Percentiles rank a stretch among this genome's conserved stretches.
These are phyloP conservation scores for Lentithecium fluviatile DNA, from an alignment of 495 filamentous ascomycete genomes.

Conservation along the genomic window DNA sequence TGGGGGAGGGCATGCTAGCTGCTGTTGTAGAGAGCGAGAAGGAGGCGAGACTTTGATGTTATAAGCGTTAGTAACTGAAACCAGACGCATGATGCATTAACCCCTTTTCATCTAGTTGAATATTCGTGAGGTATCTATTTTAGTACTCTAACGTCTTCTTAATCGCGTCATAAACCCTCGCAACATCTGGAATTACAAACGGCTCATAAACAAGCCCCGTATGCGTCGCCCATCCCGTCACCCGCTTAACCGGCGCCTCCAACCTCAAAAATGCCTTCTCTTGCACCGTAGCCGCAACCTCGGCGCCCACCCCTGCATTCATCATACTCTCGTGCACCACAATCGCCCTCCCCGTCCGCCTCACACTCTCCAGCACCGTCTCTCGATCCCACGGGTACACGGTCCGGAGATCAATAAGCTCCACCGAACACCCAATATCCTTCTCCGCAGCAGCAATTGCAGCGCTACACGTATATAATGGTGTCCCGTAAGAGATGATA, in stretches of 20 bases:
- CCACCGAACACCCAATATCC: constrained; percentile 73
- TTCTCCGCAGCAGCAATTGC: constrained; percentile 81
- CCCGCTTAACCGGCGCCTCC: constrained; percentile 87
- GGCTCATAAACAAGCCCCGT: constrained; percentile 78
- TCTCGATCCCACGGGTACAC: constrained; percentile 95
- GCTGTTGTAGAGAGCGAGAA: constrained; percentile 49
- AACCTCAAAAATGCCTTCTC: constrained; percentile 81
- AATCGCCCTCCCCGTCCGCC: constrained; percentile 85
- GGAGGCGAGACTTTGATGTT: constrained; percentile 9
- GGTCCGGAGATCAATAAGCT: constrained; percentile 89
- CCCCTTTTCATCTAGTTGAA: too few relatives aligned
- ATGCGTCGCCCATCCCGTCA: constrained; percentile 91
- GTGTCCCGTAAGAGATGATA: constrained; percentile 87
- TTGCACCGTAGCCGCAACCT: constrained; percentile 90
- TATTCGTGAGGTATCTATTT: background rate
- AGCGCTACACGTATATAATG: constrained; percentile 79
- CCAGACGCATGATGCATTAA: too few relatives aligned
- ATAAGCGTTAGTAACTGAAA: too few relatives aligned
- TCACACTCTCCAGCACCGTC: constrained; percentile 77
- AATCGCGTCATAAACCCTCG: constrained; percentile 70
- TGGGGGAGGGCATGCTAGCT: constrained; percentile 57
- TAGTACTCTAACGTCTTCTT: constrained; percentile 60
- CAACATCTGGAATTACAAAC: constrained; percentile 87
- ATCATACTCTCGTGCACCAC: constrained; percentile 96
- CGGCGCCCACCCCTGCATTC: constrained; percentile 90